Conservation (phyloP, 805 yeast species). For the Candida insectalens region DNA sequence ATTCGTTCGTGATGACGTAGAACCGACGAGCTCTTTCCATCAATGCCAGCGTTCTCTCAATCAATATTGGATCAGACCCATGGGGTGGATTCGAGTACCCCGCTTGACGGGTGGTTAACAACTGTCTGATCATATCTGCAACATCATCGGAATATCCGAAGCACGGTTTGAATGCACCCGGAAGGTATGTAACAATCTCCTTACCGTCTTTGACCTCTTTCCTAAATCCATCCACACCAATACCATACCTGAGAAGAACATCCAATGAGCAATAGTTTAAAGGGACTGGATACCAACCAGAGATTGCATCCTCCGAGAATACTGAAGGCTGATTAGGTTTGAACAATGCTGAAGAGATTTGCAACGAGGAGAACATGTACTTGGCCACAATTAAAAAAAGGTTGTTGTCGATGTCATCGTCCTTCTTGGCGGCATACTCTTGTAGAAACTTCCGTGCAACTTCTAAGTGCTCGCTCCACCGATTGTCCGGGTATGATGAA, state of each 20-base stretch:
- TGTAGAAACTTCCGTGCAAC: constrained; percentile 55
- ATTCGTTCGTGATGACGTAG: constrained; percentile 12
- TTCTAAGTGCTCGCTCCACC: constrained; percentile 53
- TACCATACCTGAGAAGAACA: constrained; percentile 16
- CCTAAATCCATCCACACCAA: constrained; percentile 16
- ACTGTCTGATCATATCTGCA: constrained; percentile 14
- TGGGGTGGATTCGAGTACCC: neutral
- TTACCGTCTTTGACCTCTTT: constrained; percentile 1
- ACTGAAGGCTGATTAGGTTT: constrained; percentile 32
- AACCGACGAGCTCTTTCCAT: constrained; percentile 16
- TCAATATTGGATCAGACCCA: constrained; percentile 10
- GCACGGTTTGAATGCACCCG: constrained; percentile 17
- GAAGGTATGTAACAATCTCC: neutral
- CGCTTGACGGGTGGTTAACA: constrained; percentile 9
- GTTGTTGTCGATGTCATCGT: no score
- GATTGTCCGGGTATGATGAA: constrained; percentile 40
- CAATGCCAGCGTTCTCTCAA: constrained; percentile 12
- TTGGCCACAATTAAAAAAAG: constrained; percentile 13
- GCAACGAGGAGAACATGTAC: constrained; percentile 35
- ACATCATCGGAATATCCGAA: constrained; percentile 22
- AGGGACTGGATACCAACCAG: constrained; percentile 20
- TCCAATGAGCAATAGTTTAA: constrained; percentile 16
- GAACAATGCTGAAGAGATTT: constrained; percentile 44
- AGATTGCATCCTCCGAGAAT: constrained; percentile 33
- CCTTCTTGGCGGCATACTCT: constrained; percentile 24